A percentile compares a stretch with the other conserved stretches of the same genome.
Conservation (phyloP, 768 basidiomycete species). For the Leccinum imitatum region DNA sequence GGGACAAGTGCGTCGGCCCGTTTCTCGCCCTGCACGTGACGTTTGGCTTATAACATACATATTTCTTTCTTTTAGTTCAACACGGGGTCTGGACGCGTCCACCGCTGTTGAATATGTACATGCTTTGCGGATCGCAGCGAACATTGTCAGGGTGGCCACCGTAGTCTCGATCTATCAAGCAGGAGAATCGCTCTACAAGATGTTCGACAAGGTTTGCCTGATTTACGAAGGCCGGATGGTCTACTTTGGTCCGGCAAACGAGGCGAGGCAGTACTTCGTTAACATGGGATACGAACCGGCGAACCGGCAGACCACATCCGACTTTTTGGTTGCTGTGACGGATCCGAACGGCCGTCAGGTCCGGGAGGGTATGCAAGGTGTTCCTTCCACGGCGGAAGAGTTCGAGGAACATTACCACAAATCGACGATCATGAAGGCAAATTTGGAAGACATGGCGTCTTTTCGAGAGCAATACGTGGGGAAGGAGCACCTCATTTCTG, state of each 20-base stretch:
- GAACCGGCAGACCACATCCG: slow-evolving; percentile 60
- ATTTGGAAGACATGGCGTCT: slow-evolving; percentile 46
- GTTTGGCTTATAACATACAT: slow-evolving; percentile 44
- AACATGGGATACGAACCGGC: slow-evolving; percentile 55
- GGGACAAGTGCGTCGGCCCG: slow-evolving; percentile 56
- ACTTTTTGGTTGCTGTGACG: slow-evolving; percentile 60
- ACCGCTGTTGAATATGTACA: slow-evolving; percentile 76
- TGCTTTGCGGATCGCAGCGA: slow-evolving; percentile 66
- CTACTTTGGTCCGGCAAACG: slow-evolving; percentile 56
- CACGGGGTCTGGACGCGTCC: slow-evolving; percentile 63
- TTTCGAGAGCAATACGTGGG: slow-evolving; percentile 50
- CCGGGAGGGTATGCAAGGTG: slow-evolving; percentile 31
- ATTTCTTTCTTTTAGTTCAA: slow-evolving; percentile 45
- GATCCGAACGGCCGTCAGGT: slow-evolving; percentile 60
- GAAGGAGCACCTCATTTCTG: slow-evolving; percentile 39
- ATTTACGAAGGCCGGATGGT: slow-evolving; percentile 59
- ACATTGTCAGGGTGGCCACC: slow-evolving; percentile 51
- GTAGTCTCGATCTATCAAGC: slow-evolving; percentile 88
- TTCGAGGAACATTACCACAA: slow-evolving; percentile 50
- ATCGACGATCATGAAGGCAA: slow-evolving; percentile 41
- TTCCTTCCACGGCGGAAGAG: slow-evolving; percentile 50
- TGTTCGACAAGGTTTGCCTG: slow-evolving; percentile 72
- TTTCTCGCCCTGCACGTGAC: slow-evolving; percentile 5
- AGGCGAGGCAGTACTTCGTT: slow-evolving; percentile 59
- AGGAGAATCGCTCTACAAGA: slow-evolving; percentile 61